These are phyloP conservation scores for Silene noctiflora DNA, from an alignment of 179 eudicot genomes.

Conservation along the genomic window DNA sequence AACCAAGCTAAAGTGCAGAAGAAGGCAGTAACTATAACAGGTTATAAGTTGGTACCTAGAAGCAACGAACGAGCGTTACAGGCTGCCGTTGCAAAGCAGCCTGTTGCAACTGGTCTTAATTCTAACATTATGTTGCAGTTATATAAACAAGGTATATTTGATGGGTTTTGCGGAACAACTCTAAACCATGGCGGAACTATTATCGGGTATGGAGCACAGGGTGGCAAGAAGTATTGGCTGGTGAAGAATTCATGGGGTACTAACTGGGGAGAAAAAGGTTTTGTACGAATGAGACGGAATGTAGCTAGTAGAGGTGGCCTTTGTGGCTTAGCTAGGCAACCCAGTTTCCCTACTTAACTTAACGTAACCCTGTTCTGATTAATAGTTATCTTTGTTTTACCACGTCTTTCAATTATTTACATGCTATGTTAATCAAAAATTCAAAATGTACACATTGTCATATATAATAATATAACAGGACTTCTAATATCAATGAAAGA, in stretches of 20 bases:
- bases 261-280: conserved; percentile 47
- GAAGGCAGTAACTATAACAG: conserved; percentile 25
- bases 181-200: conserved; percentile 42
- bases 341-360: conserved; percentile 44
- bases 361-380: too few relatives aligned
- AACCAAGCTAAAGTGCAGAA: neutral
- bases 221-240: conserved; percentile 35
- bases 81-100: conserved; percentile 52
- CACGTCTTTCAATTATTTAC: too few relatives aligned
- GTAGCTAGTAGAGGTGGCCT: conserved; percentile 26
- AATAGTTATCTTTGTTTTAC: too few relatives aligned
- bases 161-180: conserved; percentile 34
- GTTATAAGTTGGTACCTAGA: conserved; percentile 31
- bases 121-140: conserved; percentile 42
- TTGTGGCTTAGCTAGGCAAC: conserved; percentile 49
- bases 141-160: conserved; percentile 39
- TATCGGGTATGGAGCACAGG: conserved; percentile 51
- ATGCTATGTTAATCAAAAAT: too few relatives aligned
- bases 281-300: conserved; percentile 37
- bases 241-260: conserved; percentile 53
- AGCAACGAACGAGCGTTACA: conserved; percentile 29
- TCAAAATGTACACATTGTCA: too few relatives aligned
- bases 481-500: too few relatives aligned
- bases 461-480: too few relatives aligned
- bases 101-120: conserved; percentile 55